A percentile compares a stretch with the other conserved stretches of the same genome.
Conservation (phyloP, 2,329 filamentous ascomycete genomes). For the Nemania diffusa region DNA sequence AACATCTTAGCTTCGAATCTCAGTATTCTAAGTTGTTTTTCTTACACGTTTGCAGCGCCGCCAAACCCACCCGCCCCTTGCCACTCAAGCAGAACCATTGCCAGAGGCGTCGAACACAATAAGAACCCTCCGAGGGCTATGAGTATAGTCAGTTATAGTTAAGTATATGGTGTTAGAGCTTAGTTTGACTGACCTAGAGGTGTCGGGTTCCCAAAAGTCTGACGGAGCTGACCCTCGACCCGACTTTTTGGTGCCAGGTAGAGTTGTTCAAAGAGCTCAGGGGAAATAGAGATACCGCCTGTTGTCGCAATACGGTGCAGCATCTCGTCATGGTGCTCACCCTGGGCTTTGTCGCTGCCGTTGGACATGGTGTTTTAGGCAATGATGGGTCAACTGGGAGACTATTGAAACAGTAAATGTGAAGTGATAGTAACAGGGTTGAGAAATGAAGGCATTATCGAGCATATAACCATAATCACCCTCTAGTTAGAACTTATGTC, state of each 20-base stretch:
- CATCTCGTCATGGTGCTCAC: conserved; percentile 12
- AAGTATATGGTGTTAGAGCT: background rate
- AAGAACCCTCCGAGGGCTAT: conserved; percentile 19
- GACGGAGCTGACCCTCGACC: conserved; percentile 16
- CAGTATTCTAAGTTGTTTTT: background rate
- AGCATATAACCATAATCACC: background rate
- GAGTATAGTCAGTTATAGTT: background rate
- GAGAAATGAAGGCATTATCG: background rate
- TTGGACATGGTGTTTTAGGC: conserved; percentile 1
- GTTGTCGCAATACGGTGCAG: conserved; percentile 7
- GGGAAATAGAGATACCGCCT: conserved; percentile 13
- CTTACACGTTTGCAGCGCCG: conserved; percentile 20
- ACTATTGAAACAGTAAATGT: background rate
- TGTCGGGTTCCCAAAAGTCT: conserved; percentile 20
- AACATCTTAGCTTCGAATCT: background rate
- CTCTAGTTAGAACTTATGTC: background rate
- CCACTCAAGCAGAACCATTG: conserved; percentile 17
- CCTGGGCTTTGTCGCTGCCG: background rate
- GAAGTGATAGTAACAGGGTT: background rate
- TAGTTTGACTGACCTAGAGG: conserved; percentile 14
- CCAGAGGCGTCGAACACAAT: conserved; percentile 12
- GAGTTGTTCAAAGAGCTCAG: conserved; percentile 19
- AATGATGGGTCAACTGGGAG: background rate
- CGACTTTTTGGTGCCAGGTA: conserved; percentile 14
- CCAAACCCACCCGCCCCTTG: conserved; percentile 16